Conservation (phyloP, 2,329 filamentous ascomycete genomes). For the Cladophialophora exuberans region DNA sequence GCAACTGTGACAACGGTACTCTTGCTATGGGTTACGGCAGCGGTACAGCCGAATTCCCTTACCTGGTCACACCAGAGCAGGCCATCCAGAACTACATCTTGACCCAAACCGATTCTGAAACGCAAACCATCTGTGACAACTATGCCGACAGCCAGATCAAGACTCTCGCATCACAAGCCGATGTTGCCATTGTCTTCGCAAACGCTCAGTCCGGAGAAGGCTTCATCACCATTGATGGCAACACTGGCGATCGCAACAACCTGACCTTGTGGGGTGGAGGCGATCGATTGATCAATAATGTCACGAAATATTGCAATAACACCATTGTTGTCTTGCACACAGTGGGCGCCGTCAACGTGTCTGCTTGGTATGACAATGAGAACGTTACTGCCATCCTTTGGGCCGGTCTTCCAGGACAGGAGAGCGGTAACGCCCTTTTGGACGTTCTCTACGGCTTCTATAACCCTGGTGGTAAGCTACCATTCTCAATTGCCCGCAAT, state of each 20-base stretch:
- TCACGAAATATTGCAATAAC: conserved; percentile 78
- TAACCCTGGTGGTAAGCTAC: conserved; percentile 65
- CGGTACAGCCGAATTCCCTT: conserved; percentile 64
- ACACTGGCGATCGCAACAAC: conserved; percentile 88
- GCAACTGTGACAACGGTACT: conserved; percentile 63
- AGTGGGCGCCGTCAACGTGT: conserved; percentile 75
- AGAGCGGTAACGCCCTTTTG: conserved; percentile 74
- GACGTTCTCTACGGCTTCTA: conserved; percentile 72
- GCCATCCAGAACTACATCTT: conserved; percentile 69
- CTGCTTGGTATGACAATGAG: conserved; percentile 61
- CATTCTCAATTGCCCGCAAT: conserved; percentile 62
- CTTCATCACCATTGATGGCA: conserved; percentile 79
- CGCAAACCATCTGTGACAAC: conserved; percentile 64
- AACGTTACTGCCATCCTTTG: conserved; percentile 77
- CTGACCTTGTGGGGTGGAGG: conserved; percentile 85
- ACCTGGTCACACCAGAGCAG: conserved; percentile 64
- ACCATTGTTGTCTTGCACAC: conserved; percentile 92
- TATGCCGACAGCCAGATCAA: conserved; percentile 57
- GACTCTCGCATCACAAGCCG: conserved; percentile 55
- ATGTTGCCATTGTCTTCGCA: conserved; percentile 77
- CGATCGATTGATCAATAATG: conserved; percentile 78
- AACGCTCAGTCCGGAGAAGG: conserved; percentile 87
- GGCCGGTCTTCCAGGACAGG: conserved; percentile 74
- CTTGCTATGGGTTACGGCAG: conserved; percentile 67
- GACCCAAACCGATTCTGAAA: conserved; percentile 64